A percentile compares a stretch with the other conserved stretches of the same genome.
phyloP scores from a whole-genome alignment of 257 asterid species.

The Scutellaria galericulata region DNA sequence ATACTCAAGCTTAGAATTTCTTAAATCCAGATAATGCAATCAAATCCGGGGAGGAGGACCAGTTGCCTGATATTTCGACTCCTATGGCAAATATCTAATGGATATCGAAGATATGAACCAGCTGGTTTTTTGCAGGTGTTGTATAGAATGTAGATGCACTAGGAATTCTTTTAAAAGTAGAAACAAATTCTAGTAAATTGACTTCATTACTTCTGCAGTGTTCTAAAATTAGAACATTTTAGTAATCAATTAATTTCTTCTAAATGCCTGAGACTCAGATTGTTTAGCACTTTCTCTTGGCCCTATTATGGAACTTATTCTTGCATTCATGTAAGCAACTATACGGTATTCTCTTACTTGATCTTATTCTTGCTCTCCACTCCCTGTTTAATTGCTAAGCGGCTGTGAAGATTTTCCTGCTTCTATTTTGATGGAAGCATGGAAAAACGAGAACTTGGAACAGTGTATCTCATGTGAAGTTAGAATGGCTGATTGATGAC shows the following conservation, averaged over 20 bases:
- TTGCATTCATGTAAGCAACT: not conserved
- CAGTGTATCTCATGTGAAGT: not conserved
- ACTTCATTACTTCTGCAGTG: constrained; percentile 20
- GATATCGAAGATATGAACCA: constrained; percentile 24
- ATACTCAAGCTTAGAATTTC: not conserved
- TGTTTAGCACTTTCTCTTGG: not conserved
- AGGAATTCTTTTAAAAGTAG: constrained; percentile 32
- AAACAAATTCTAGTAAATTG: constrained; percentile 26
- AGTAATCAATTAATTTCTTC: not conserved
- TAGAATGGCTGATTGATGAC: no score
- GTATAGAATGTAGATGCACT: constrained; percentile 35
- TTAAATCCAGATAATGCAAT: not conserved
- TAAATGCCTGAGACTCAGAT: not conserved
- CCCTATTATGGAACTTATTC: not conserved
- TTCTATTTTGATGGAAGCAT: not conserved
- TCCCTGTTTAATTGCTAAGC: not conserved
- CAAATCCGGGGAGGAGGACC: constrained; percentile 14
- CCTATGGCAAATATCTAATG: constrained; percentile 26
- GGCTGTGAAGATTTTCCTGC: constrained; percentile 3
- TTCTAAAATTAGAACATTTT: not conserved
- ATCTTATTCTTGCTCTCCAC: constrained; percentile 18
- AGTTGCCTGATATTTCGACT: constrained; percentile 10
- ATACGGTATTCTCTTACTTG: not conserved
- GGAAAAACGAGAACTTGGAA: not conserved
- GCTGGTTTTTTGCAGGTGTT: constrained; percentile 37